phyloP scores from a whole-genome alignment of 179 eudicot species.

The Beta corolliflora region DNA sequence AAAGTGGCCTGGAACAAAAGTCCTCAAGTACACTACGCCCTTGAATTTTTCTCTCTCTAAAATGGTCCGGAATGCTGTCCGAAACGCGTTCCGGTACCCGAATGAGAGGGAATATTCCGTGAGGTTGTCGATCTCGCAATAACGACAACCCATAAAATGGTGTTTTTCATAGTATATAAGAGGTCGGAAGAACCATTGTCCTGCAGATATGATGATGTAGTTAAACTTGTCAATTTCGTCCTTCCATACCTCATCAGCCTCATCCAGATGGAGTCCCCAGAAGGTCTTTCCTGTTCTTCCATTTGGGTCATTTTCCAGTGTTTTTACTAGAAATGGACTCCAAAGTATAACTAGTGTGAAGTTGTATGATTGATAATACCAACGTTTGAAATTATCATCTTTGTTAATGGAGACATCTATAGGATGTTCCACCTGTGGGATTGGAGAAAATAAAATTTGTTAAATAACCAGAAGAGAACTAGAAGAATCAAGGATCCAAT shows the following conservation, averaged over 20 bases:
- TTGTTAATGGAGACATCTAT: slow-evolving; percentile 41
- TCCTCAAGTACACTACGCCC: slow-evolving; percentile 53
- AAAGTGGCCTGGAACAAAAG: slow-evolving; percentile 64
- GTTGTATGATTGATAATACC: slow-evolving; percentile 52
- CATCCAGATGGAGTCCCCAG: slow-evolving; percentile 57
- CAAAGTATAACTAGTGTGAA: slow-evolving; percentile 54
- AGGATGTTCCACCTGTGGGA: slow-evolving; percentile 54
- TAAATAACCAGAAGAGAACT: not conserved
- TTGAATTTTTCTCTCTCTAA: slow-evolving; percentile 42
- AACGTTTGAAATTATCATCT: slow-evolving; percentile 51
- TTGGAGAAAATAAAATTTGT: not conserved
- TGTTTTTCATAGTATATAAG: slow-evolving; percentile 44
- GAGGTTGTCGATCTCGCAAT: slow-evolving; percentile 43
- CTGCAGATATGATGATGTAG: slow-evolving; percentile 54
- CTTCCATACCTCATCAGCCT: slow-evolving; percentile 54
- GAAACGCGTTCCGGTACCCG: slow-evolving; percentile 47
- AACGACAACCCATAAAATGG: slow-evolving; percentile 51
- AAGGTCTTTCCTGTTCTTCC: slow-evolving; percentile 47
- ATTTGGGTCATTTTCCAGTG: slow-evolving; percentile 41
- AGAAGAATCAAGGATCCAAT: too few species aligned
- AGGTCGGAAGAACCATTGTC: slow-evolving; percentile 63
- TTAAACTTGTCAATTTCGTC: slow-evolving; percentile 47
- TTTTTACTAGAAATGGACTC: slow-evolving; percentile 51
- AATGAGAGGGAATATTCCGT: slow-evolving; percentile 40
- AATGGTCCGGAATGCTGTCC: slow-evolving; percentile 50